Evolutionary conservation across 2,329 filamentous ascomycete species (phyloP), one percentile per base, ranked within the genome.

Genomic region (Cladosporium sp.): DNA sequence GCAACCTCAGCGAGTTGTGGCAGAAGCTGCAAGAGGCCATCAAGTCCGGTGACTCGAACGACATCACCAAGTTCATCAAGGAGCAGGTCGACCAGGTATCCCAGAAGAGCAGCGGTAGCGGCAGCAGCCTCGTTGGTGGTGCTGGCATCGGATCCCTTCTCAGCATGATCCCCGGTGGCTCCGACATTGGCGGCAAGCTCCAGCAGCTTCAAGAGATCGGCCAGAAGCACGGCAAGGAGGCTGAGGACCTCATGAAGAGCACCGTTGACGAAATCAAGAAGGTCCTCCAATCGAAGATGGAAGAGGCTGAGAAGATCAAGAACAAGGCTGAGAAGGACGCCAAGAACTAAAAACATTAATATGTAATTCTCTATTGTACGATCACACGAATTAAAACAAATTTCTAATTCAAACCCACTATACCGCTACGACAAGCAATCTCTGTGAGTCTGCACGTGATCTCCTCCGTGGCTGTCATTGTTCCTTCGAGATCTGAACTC

Each of bases 221-320:
- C 0, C 78, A 87, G 66, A 84, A 89, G 75, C 85, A 89, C 70
- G 84, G 83, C 51, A 79, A 85, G 5, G 86, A 91, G 71, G 87
- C 87, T 2, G 82, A 90, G 77, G 82, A 85, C 72, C 76, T 91
- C 38, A 72, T 89, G 54, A 85, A 85, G 73, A 86, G 88, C 69
- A 87, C 88, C 0, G 77, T 89, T 51, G 80, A 87, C 45, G 87
- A 90, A 71, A 75, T 90, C 49, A 79, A 81, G 70, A 78, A 86
- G 71, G 80, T 89, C 30, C 75, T 89, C 42, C 82, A 86, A 72
- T 83, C 83, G 70, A 82, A 83, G 74, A 76, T 77, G 0, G 69
- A 80, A 50, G 78, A 83, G 72, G 80, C 83, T 0, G 77, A 87
- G 68, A 81, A 88, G 63, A 78, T 88, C 15, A 78, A 81, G 72